Evolutionary conservation across 2,329 filamentous ascomycete genomes (phyloP), one percentile per base, ranked within the genome.

Genomic region (Tolypocladium ovalisporum): DNA sequence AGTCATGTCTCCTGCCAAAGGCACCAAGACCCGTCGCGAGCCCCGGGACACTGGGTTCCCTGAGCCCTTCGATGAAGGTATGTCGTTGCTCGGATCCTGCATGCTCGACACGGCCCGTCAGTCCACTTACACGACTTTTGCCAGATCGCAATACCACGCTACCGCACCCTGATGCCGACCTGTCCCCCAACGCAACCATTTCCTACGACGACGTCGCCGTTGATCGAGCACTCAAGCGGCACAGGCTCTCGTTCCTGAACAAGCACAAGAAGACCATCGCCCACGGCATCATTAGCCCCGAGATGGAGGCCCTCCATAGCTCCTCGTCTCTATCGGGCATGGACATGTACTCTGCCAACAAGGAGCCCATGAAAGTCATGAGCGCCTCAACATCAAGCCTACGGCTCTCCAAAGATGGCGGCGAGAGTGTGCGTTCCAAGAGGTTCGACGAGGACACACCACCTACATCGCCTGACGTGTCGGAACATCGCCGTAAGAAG

Each of bases 101-200:
- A 22, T 24, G 40, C 10, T 12, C 10, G 47, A 34, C 19, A 29
- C 4, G 9, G 29, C 29, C 9, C 6, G 47, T 34, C 29, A 13
- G 29, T 34, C 47, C 29, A 51, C 60, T 63, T 55, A 65, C 54
- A 13, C 24, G 29, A 22, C 29, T 15, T 17, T 22, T 35, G 19
- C 3, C 59, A 79, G 78, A 68, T 52, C 75, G 78, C 60, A 86
- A 84, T 63, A 87, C 84, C 17, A 84, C 82, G 2, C 73, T 82
- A 19, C 81, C 80, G 24, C 83, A 86, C 59, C 84, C 84, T 27
- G 82, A 84, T 22, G 84, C 84, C 58, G 77, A 84, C 62, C 74
- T 81, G 8, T 79, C 77, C 17, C 77, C 78, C 54, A 76, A 81
- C 60, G 83, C 82, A 51, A 77, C 73, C 63, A 81, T 87, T 58